A percentile compares a stretch with the other conserved stretches of the same genome.
Conservation (phyloP, 768 basidiomycete species). For the Trametes cinnabarina region DNA sequence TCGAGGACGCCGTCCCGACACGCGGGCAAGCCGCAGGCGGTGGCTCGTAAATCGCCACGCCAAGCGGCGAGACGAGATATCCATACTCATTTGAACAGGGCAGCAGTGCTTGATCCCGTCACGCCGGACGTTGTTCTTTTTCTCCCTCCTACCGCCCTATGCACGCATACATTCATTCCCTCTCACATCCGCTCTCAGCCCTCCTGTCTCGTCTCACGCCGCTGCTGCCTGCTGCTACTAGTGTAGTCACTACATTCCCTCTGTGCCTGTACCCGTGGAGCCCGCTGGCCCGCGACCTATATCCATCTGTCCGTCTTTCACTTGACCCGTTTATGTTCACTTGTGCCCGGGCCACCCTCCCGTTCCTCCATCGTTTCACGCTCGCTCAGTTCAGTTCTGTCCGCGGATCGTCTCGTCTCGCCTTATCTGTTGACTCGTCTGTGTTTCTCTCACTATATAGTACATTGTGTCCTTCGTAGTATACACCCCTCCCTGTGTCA, state of each 20-base stretch:
- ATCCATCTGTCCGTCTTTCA: slow-evolving; percentile 3
- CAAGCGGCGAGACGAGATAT: slow-evolving; percentile 9
- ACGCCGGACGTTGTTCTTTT: slow-evolving; percentile 18
- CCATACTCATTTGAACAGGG: slow-evolving; percentile 12
- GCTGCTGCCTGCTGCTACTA: background rate
- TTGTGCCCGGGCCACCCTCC: background rate
- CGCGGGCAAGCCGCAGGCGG: slow-evolving; percentile 9
- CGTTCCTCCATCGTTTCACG: background rate
- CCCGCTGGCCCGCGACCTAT: slow-evolving; percentile 10
- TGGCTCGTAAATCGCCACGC: background rate
- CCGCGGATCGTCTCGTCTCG: slow-evolving; percentile 14
- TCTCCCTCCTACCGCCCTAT: background rate
- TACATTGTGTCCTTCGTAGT: slow-evolving; percentile 12
- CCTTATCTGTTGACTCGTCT: slow-evolving; percentile 4
- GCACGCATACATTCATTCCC: slow-evolving; percentile 14
- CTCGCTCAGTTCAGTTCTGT: slow-evolving; percentile 3
- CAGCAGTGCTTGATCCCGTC: slow-evolving; percentile 17
- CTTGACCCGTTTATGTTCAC: background rate
- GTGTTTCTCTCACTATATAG: slow-evolving; percentile 2
- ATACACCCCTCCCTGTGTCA: slow-evolving; percentile 9
- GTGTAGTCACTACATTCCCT: slow-evolving; percentile 11
- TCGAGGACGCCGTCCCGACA: slow-evolving; percentile 46
- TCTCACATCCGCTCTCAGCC: slow-evolving; percentile 2
- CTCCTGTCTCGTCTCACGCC: slow-evolving; percentile 1
- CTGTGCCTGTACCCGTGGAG: slow-evolving; percentile 9